These are phyloP conservation scores for Oropetium thomaeum DNA, from an alignment of 176 grass and related monocot genomes.

Conservation along the genomic window DNA sequence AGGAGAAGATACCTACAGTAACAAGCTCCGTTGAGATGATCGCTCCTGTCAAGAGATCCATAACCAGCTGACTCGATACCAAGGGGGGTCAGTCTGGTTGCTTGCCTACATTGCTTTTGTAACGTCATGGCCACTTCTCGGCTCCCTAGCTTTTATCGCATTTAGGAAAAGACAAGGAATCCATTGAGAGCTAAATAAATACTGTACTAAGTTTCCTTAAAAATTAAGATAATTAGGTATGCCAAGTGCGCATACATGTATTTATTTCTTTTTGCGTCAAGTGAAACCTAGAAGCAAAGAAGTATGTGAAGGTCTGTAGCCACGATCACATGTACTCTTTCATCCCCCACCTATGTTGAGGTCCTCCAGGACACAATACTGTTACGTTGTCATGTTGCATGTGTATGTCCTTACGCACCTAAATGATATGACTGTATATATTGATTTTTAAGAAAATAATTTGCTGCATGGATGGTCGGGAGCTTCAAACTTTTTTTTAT, in stretches of 20 bases:
- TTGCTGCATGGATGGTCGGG: not conserved
- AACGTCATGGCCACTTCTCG: conserved; percentile 81
- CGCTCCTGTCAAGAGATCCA: conserved; percentile 70
- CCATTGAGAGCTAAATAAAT: conserved; percentile 23
- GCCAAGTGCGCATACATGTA: not conserved
- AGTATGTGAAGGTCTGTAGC: not conserved
- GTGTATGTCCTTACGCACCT: not conserved
- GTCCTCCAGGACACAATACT: not conserved
- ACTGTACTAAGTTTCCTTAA: too few relatives aligned
- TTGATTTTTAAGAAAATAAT: too few relatives aligned
- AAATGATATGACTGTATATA: not conserved
- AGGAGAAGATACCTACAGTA: conserved; percentile 19
- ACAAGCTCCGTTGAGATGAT: conserved; percentile 45
- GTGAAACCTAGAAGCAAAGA: not conserved
- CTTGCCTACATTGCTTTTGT: conserved; percentile 78
- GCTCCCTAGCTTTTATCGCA: conserved; percentile 57
- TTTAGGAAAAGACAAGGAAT: conserved; percentile 66
- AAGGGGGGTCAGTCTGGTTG: conserved; percentile 74
- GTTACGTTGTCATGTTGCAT: not conserved
- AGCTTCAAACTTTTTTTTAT: not conserved
- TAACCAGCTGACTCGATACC: conserved; percentile 47
- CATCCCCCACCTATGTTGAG: not conserved
- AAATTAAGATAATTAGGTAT: not conserved
- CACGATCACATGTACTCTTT: not conserved
- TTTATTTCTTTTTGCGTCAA: not conserved